Evolutionary conservation across 331 rosid species (phyloP).

Genomic region (Saraca asoca): DNA sequence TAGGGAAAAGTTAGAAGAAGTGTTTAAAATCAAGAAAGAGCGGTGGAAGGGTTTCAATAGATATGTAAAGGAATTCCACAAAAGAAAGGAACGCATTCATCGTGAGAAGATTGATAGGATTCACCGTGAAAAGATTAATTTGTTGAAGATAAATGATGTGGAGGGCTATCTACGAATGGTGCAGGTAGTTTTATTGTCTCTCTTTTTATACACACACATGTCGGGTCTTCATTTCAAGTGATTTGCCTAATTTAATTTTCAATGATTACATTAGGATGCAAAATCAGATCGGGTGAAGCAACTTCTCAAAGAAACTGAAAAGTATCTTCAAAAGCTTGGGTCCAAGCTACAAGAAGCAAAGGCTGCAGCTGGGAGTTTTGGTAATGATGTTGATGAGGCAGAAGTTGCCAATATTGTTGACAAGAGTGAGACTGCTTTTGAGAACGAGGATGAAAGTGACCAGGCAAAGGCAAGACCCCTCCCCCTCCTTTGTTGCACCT

Average conservation of each 20-base stretch:
- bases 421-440: constrained; percentile 63
- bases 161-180: constrained; percentile 99
- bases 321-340: constrained; percentile 98
- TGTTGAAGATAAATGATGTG: constrained; percentile 95
- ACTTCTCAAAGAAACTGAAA: constrained; percentile 97
- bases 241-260: constrained; percentile 5
- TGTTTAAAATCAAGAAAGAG: constrained; percentile 84
- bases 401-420: constrained; percentile 53
- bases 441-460: constrained; percentile 93
- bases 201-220: too few relatives aligned
- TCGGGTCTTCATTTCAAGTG: too few relatives aligned
- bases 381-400: constrained; percentile 66
- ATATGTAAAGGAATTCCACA: constrained; percentile 91
- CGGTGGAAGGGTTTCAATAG: constrained; percentile 92
- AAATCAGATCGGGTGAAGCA: constrained; percentile 99
- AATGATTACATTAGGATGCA: constrained; percentile 69
- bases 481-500: neutral
- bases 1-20: constrained; percentile 96
- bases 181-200: constrained; percentile 61
- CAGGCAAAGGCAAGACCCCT: constrained; percentile 86
- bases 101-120: constrained; percentile 98
- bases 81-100: constrained; percentile 94
- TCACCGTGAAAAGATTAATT: constrained; percentile 98
- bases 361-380: constrained; percentile 63
- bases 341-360: constrained; percentile 91